Conservation (phyloP, 805 yeast genomes). For the Zygosaccharomyces kombuchaensis region DNA sequence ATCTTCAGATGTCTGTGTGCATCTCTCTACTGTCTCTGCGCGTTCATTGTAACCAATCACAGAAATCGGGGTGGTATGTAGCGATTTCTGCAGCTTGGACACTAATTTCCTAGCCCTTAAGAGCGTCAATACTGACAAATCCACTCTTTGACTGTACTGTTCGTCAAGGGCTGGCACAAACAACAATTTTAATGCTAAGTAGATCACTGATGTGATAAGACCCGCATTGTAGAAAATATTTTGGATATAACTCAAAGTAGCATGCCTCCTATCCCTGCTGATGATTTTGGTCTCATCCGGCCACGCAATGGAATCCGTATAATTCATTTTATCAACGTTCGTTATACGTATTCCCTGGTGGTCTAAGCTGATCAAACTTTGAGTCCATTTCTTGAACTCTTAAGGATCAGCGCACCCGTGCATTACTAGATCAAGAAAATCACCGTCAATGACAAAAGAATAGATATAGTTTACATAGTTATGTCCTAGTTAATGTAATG, state of each 20-base stretch:
- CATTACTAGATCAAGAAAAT: background rate
- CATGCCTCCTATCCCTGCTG: conserved; percentile 24
- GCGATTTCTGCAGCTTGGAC: conserved; percentile 24
- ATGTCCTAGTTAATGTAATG: background rate
- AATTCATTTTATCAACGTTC: background rate
- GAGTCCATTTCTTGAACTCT: background rate
- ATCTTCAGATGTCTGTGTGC: conserved; percentile 28
- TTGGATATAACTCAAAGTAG: conserved; percentile 21
- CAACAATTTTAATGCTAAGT: conserved; percentile 17
- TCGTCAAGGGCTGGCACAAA: conserved; percentile 41
- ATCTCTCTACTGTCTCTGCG: conserved; percentile 31
- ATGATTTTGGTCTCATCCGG: conserved; percentile 25
- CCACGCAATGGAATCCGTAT: conserved; percentile 15
- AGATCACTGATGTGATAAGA: conserved; percentile 19
- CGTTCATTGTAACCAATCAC: conserved; percentile 40
- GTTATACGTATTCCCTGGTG: background rate
- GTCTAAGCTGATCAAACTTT: background rate
- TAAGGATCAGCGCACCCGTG: background rate
- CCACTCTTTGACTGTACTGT: conserved; percentile 39
- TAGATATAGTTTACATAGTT: background rate
- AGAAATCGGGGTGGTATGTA: conserved; percentile 38
- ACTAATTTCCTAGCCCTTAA: conserved; percentile 31
- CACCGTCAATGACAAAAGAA: background rate
- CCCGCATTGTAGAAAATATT: conserved; percentile 32
- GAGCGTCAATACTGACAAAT: conserved; percentile 32